Conservation (phyloP, 768 basidiomycete species). For the Boletus rubroflammeus region DNA sequence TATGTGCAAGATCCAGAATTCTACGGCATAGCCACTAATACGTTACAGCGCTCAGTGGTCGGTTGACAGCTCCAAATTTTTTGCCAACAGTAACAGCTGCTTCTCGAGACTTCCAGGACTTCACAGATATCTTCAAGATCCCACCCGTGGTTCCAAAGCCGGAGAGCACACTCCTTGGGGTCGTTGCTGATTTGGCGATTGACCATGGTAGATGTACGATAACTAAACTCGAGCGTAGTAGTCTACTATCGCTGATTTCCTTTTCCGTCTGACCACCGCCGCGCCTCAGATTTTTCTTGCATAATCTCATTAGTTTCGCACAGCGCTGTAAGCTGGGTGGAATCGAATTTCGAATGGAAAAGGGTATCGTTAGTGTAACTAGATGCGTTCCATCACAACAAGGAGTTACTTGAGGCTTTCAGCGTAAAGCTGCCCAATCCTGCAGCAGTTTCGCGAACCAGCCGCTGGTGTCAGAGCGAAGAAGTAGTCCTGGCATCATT, state of each 20-base stretch:
- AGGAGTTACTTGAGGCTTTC: background rate
- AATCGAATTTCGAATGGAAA: background rate
- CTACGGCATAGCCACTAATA: background rate
- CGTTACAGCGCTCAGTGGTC: no score
- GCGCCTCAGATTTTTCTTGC: no score
- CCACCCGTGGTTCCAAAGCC: background rate
- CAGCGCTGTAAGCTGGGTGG: background rate
- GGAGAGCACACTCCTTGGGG: no score
- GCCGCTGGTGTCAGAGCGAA: background rate
- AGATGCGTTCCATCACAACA: background rate
- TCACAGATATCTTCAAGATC: background rate
- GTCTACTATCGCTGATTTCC: no score
- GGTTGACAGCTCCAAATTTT: no score
- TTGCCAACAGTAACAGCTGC: no score
- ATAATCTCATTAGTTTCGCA: no score
- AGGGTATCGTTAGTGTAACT: background rate
- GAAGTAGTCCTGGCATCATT: background rate
- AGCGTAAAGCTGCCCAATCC: background rate
- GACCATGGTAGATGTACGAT: background rate
- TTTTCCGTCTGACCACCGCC: no score
- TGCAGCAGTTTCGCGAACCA: background rate
- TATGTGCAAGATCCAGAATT: background rate
- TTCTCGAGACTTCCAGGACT: background rate
- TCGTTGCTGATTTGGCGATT: background rate
- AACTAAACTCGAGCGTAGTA: no score